Evolutionary conservation across 2,329 filamentous ascomycete species (phyloP).

Genomic region (Tothia fuscella): DNA sequence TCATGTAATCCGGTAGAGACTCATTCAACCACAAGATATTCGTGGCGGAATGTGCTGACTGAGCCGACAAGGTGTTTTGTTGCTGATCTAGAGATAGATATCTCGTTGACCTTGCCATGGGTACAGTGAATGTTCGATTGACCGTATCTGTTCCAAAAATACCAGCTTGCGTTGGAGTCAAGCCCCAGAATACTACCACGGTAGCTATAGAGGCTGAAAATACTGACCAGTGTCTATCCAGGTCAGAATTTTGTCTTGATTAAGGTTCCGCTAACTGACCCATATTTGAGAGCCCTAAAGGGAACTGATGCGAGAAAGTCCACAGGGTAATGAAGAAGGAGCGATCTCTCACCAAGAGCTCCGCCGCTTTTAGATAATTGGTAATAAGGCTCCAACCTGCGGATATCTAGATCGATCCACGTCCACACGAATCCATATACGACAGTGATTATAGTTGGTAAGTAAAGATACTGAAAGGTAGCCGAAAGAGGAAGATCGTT

Average conservation of each 20-base stretch:
- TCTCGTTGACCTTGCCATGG: constrained; percentile 16
- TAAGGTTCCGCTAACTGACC: constrained; percentile 14
- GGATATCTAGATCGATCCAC: constrained; percentile 48
- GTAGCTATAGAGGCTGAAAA: constrained; percentile 37
- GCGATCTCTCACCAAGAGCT: constrained; percentile 31
- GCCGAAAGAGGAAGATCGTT: constrained; percentile 25
- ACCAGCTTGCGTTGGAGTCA: constrained; percentile 45
- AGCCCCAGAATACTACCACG: constrained; percentile 41
- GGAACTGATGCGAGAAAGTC: constrained; percentile 35
- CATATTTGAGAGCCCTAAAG: constrained; percentile 24
- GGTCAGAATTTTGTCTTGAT: not conserved
- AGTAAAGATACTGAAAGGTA: constrained; percentile 36
- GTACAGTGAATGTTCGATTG: not conserved
- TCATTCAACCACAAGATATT: constrained; percentile 37
- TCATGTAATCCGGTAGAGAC: constrained; percentile 32
- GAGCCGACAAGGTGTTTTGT: constrained; percentile 19
- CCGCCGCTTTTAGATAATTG: constrained; percentile 40
- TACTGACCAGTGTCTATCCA: constrained; percentile 39
- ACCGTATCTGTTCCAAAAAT: constrained; percentile 35
- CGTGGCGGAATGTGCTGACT: constrained; percentile 35
- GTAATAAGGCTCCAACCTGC: constrained; percentile 48
- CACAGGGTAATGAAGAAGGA: constrained; percentile 44
- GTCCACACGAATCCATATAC: constrained; percentile 45
- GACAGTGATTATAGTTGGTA: constrained; percentile 43
- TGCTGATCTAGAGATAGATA: constrained; percentile 23